Base-by-base conservation (phyloP, 805 yeast genomes). In the Jamesozyma piceae region DNA sequence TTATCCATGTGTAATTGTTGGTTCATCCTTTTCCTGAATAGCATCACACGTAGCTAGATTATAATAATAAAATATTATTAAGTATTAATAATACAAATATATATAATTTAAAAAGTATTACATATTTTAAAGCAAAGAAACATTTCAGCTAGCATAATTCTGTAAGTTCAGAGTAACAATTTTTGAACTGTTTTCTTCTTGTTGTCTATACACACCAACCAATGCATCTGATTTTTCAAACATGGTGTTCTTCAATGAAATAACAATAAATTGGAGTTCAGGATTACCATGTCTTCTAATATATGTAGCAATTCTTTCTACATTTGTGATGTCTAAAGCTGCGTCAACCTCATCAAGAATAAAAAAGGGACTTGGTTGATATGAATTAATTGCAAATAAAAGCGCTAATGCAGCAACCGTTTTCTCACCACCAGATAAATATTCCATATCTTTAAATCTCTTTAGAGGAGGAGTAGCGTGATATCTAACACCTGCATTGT, bases 281-380 rank as follows among this genome's bases (percentile, higher is more conserved):
- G 87, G 82, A 21, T 86, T 82, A 2, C 90, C 79, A 52, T 82
- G 79, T 46, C 73, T 75, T 39, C 73, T 73, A 46, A 92, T 86
- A 58, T 89, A 92, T 45, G 77, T 78, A n/a, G 96, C 96, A 44
- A 92, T 80, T 54, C 78, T 77, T 42, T 76, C 77, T 20, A 92
- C 96, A 55, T 92, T 92, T 20, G 86, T 78, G 46, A 84, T 80
- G 63, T 92, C 98, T 45, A 92, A 72, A 0, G 97, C 97, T 0
- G 98, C 97, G 65, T 92, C 98, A n/a, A 92, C 88, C 64, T 92
- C 98, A 61, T 92, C 98, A 35, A 92, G 67, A 0, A 92, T 95
- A 58, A 92, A 90, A 59, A 92, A 92, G 27, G 98, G 98, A 1
- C 96, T 82, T 2, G 97, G 97, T 40, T 81, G 90, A 63, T 68